Conservation (phyloP, 2,329 filamentous ascomycete species). For the Aspergillus viridinutans region DNA sequence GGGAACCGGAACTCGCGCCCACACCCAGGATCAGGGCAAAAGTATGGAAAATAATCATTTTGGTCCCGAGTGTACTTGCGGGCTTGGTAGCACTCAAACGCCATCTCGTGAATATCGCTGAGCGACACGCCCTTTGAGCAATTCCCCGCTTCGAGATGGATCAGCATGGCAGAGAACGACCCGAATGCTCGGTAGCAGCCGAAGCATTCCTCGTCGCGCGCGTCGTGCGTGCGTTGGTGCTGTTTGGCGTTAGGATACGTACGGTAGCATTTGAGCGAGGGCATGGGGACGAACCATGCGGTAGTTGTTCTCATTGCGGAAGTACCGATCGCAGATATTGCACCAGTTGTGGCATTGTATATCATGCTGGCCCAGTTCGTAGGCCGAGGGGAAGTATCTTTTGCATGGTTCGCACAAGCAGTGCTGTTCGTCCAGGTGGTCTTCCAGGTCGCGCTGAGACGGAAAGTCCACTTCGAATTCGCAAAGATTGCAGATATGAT, state of each 20-base stretch:
- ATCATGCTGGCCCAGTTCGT: neutral
- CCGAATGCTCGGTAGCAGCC: conserved; percentile 18
- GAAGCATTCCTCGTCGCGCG: conserved; percentile 11
- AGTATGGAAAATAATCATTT: conserved; percentile 4
- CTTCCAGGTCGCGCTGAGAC: neutral
- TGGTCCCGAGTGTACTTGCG: neutral
- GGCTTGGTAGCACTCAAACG: neutral
- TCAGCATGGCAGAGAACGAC: conserved; percentile 20
- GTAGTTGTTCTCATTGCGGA: neutral
- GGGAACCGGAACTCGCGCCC: conserved; percentile 8
- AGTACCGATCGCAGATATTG: neutral
- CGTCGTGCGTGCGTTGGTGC: conserved; percentile 18
- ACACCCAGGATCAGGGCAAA: conserved; percentile 15
- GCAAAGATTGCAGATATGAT: conserved; percentile 9
- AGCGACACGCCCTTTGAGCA: conserved; percentile 9
- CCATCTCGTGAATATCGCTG: neutral
- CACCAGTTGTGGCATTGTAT: neutral
- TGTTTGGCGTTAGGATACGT: neutral
- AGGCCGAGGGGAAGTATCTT: neutral
- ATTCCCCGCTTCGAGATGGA: conserved; percentile 22
- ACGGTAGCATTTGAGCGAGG: neutral
- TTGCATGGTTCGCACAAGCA: neutral
- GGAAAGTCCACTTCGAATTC: conserved; percentile 3
- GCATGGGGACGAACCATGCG: neutral
- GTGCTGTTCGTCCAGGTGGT: neutral